These are phyloP conservation scores for Suhomyces atakaporum DNA, from an alignment of 1,139 yeast species.

Conservation along the genomic window DNA sequence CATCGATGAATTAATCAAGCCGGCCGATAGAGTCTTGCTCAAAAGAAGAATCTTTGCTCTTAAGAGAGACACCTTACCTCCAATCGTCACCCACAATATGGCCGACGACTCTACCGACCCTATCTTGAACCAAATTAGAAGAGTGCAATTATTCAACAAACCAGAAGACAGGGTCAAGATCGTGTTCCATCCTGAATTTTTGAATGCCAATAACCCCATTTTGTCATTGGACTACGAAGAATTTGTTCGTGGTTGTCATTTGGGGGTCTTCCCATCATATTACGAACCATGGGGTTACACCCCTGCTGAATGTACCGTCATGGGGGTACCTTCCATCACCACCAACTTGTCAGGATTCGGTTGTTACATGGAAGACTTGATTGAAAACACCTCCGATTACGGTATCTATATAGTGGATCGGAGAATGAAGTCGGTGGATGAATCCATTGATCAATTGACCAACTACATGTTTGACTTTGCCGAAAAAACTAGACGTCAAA, in stretches of 20 bases:
- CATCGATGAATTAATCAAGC: constrained; percentile 79
- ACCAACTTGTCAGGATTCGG: constrained; percentile 97
- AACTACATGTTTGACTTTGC: constrained; percentile 90
- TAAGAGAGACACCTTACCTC: constrained; percentile 86
- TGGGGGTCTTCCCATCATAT: constrained; percentile 98
- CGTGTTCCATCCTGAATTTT: constrained; percentile 95
- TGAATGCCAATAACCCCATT: constrained; percentile 93
- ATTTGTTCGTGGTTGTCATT: constrained; percentile 95
- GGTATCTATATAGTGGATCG: constrained; percentile 97
- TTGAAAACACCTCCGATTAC: constrained; percentile 91
- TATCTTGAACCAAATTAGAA: constrained; percentile 85
- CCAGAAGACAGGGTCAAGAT: constrained; percentile 92
- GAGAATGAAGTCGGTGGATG: constrained; percentile 90
- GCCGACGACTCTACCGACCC: constrained; percentile 90
- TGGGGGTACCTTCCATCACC: constrained; percentile 99
- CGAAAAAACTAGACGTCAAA: constrained; percentile 88
- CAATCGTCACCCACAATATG: constrained; percentile 98
- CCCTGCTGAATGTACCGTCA: constrained; percentile 98
- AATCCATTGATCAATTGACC: constrained; percentile 86
- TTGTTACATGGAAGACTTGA: constrained; percentile 96
- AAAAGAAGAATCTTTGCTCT: constrained; percentile 93
- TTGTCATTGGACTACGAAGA: constrained; percentile 94
- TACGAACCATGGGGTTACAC: constrained; percentile 99
- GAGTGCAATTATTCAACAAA: constrained; percentile 86
- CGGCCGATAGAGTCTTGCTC: constrained; percentile 84